Percentiles rank a stretch among this genome's conserved stretches.
Evolutionary conservation across 2,329 filamentous ascomycete species (phyloP).

Genomic region (Byssoonygena ceratinophila): DNA sequence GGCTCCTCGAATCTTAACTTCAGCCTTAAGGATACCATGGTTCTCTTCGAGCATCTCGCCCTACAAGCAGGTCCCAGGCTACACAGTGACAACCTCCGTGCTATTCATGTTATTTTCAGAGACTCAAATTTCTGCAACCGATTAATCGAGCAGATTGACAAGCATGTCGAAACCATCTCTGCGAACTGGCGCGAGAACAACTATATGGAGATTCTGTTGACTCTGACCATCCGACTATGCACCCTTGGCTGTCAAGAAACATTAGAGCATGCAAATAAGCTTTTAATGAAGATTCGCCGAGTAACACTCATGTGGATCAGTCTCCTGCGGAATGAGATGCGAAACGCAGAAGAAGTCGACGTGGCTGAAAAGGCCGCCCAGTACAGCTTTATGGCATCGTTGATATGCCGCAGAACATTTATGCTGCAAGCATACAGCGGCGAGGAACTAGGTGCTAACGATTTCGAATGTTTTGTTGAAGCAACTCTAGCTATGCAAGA

Average conservation of each 20-base stretch:
- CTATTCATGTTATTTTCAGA: constrained; percentile 41
- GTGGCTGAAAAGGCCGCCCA: constrained; percentile 29
- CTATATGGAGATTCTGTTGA: constrained; percentile 49
- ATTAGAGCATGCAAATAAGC: constrained; percentile 10
- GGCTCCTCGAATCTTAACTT: constrained; percentile 50
- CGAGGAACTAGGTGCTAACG: constrained; percentile 8
- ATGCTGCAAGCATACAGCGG: constrained; percentile 7
- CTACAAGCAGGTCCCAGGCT: constrained; percentile 45
- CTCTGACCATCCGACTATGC: constrained; percentile 37
- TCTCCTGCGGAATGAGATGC: constrained; percentile 38
- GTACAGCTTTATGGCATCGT: constrained; percentile 14
- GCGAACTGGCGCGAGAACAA: constrained; percentile 50
- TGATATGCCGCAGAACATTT: constrained; percentile 16
- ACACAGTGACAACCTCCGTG: constrained; percentile 31
- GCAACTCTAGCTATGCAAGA: constrained; percentile 35
- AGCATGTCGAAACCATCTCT: constrained; percentile 39
- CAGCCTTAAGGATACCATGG: constrained; percentile 41
- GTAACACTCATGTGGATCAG: constrained; percentile 44
- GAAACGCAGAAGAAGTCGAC: constrained; percentile 30
- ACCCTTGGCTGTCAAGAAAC: constrained; percentile 22
- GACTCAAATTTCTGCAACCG: constrained; percentile 42
- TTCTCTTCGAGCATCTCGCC: constrained; percentile 43
- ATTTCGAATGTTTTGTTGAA: constrained; percentile 1
- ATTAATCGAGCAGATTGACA: constrained; percentile 40
- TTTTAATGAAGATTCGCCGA: constrained; percentile 37